Evolutionary conservation across 1,139 yeast genomes (phyloP), one percentile per base, ranked within the genome.

Genomic region (Ashbya aceris): DNA sequence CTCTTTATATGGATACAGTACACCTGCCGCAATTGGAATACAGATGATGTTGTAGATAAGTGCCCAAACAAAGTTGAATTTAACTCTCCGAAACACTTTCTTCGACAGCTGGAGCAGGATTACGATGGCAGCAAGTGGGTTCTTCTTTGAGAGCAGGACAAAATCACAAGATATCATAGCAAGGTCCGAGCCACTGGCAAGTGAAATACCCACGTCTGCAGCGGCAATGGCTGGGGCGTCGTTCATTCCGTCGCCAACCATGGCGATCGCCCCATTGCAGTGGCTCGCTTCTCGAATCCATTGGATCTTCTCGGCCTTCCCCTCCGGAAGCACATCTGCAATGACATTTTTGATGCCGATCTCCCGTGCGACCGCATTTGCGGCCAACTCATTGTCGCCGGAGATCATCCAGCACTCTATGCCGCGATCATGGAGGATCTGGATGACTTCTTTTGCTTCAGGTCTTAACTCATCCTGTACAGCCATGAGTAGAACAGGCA

Each of bases 271-370:
- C 26, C 45, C 45, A 7, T 42, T 39, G 3, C 56, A 55, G 3
- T 56, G 51, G 40, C 54, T 57, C 5, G 65, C 60, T 11, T 58
- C 58, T 52, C 79, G 82, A 17, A 83, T 67, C 66, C 70, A 66
- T 49, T 71, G 66, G 32, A 83, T 67, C 52, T 74, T 73, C 9
- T 68, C 71, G 20, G 84, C 81, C 58, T 83, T 83, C 45, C 79
- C 84, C 42, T 77, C 76, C 0, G 93, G 93, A 32, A 83, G 64
- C 6, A 83, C 91, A 39, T 78, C 85, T 20, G 87, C 80, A 36
- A 82, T 68, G n/a, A 83, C 79, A 43, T 75, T 68, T 2, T 66
- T 67, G 23, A 83, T 79, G 0, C 84, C 83, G 28, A 83, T 67
- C 51, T 79, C 82, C 7, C 57, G 53, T 0, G 83, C 93, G 28